phyloP scores from a whole-genome alignment of 306 rosid genomes.

The Vigna reflexopilosa region DNA sequence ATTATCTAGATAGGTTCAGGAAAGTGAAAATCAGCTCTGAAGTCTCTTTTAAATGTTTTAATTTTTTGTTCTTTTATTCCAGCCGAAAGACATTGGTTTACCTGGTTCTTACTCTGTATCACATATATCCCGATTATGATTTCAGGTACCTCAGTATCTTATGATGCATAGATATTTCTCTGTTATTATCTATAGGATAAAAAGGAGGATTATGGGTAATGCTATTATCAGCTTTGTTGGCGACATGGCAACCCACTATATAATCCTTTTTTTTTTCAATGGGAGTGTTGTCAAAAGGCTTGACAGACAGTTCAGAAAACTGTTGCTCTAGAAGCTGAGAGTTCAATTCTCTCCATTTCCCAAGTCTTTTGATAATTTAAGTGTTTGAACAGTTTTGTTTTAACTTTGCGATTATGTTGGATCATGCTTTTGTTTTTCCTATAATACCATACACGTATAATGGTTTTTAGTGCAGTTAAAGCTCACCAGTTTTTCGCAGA shows the following conservation, averaged over 20 bases:
- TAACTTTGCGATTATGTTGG: conserved; percentile 31
- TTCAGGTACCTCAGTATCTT: conserved; percentile 85
- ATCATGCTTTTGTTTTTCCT: conserved; percentile 42
- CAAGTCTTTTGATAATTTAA: conserved; percentile 56
- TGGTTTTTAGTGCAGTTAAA: conserved; percentile 85
- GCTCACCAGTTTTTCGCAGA: conserved; percentile 98
- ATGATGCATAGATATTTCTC: conserved; percentile 31
- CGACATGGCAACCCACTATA: conserved; percentile 96
- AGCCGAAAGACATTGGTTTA: conserved; percentile 96
- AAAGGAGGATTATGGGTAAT: conserved; percentile 98
- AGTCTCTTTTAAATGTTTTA: conserved; percentile 47
- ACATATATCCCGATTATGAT: conserved; percentile 94
- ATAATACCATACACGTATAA: conserved; percentile 54
- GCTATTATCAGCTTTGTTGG: conserved; percentile 94
- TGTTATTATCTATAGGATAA: conserved; percentile 21
- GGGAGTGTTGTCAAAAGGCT: conserved; percentile 99
- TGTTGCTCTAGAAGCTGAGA: conserved; percentile 99
- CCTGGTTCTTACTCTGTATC: conserved; percentile 90
- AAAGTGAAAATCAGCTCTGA: conserved; percentile 40
- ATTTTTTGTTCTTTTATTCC: conserved; percentile 52
- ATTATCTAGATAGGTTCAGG: conserved; percentile 44
- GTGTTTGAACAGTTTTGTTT: conserved; percentile 24
- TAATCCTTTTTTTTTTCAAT: conserved; percentile 64
- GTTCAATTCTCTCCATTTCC: conserved; percentile 99
- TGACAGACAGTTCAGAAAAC: conserved; percentile 90